Evolutionary conservation across 2,329 filamentous ascomycete genomes (phyloP).

Genomic region (Scedosporium apiospermum): DNA sequence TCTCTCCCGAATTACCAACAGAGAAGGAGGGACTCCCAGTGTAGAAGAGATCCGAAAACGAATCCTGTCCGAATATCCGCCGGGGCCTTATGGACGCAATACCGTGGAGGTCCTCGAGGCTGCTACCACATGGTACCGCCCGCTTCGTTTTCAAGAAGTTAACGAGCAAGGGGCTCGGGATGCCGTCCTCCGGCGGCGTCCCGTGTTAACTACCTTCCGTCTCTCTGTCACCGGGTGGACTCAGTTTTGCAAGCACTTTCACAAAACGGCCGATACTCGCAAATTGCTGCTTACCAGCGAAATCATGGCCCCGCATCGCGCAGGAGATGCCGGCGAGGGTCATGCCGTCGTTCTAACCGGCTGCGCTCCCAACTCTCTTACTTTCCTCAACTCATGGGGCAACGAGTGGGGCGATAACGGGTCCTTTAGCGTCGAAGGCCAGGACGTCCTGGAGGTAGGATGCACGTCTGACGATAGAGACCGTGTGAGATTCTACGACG

Average conservation of each 20-base stretch:
- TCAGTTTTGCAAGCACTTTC: neutral
- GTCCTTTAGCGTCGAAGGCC: too few relatives aligned
- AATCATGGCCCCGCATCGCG: neutral
- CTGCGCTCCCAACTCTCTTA: neutral
- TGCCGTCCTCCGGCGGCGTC: neutral
- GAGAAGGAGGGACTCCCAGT: neutral
- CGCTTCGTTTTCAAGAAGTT: neutral
- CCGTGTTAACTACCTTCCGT: neutral
- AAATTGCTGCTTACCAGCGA: neutral
- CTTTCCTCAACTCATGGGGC: conserved; percentile 1
- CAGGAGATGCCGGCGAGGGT: neutral
- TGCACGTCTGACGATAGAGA: too few relatives aligned
- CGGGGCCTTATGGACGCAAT: neutral
- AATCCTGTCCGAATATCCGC: neutral
- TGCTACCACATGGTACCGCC: neutral
- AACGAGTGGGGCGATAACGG: conserved; percentile 5
- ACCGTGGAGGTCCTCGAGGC: neutral
- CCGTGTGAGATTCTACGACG: too few relatives aligned
- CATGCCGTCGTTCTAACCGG: neutral
- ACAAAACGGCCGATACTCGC: neutral
- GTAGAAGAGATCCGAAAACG: neutral
- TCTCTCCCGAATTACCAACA: neutral
- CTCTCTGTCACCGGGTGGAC: neutral
- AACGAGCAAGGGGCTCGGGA: neutral
- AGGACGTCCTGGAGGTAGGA: too few relatives aligned